Base-by-base conservation (phyloP, 1,284 basidiomycete species). In the Wolfiporia cocos region DNA sequence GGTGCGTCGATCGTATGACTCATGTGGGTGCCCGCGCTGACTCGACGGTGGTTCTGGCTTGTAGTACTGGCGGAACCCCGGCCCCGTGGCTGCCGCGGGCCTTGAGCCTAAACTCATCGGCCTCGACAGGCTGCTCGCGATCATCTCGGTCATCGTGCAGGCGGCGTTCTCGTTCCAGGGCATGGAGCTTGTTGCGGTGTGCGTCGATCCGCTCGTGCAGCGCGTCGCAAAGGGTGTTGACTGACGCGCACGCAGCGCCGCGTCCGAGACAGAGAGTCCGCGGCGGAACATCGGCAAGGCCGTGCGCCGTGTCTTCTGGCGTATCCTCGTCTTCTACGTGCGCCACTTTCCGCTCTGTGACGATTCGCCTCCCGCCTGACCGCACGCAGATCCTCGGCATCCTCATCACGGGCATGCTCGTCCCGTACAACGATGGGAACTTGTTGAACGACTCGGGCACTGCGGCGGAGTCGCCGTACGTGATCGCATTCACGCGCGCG, bases 121-220 rank as follows among this genome's bases (percentile, higher is more conserved):
- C 39, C 63, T 68, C 2, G 81, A 83, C 51, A 69, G 76, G 18
- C 90, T 84, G 68, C 69, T 89, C 19, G 85, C 70, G 12, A 74
- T 90, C 53, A 64, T 87, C 41, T 70, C 67, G 42, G 79, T 81
- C 19, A 62, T 90, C 37, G 76, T 88, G 17, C 85, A 88, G 57
- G 86, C 89, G 10, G 84, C 81, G 2, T 93, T 90, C 70, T 88
- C 86, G 3, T 87, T 84, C 70, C 79, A 87, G 56, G 87, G 85
- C 24, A 84, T 90, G 66, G 90, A 93, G 55, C 71, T 92, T 47
- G 82, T 92, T 37, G 84, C 84, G 5, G 78, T 88, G 68, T 84
- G 47, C 61, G 78, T 50, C n/a, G n/a, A 1, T 29, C 17, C 19
- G 4, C 15, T 23, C 10, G 5, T 28, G 54, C 10, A 51, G 2